Percentiles rank a stretch among this genome's conserved stretches.
Evolutionary conservation across 768 basidiomycete species (phyloP).

Genomic region (Atractiella rhizophila): DNA sequence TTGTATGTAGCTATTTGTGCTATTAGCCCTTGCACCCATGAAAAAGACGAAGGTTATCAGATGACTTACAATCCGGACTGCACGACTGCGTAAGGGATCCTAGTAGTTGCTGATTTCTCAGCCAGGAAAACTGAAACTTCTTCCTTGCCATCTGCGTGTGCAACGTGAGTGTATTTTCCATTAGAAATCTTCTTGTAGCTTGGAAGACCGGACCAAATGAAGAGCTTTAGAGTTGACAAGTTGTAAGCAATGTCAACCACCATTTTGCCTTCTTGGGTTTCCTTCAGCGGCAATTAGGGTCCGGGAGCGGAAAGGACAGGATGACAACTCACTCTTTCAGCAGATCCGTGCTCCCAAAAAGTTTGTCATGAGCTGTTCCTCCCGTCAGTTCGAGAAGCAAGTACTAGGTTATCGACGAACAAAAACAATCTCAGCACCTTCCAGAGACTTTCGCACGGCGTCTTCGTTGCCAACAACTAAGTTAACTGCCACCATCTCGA

Average conservation of each 20-base stretch:
- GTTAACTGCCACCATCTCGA: slow-evolving; percentile 17
- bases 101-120: no score
- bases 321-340: not conserved
- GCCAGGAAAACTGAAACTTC: no score
- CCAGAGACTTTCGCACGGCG: slow-evolving; percentile 12
- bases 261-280: slow-evolving; percentile 13
- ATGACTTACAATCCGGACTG: no score
- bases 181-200: slow-evolving; percentile 8
- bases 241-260: slow-evolving; percentile 14
- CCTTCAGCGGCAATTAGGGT: not conserved
- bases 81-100: no score
- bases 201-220: slow-evolving; percentile 8
- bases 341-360: slow-evolving; percentile 11
- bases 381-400: no score
- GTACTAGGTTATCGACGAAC: no score
- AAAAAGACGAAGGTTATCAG: no score
- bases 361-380: no score
- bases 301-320: not conserved
- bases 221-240: no score
- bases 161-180: slow-evolving; percentile 10
- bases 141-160: slow-evolving; percentile 15
- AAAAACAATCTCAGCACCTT: slow-evolving; percentile 17
- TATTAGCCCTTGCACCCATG: no score
- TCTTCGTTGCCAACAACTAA: slow-evolving; percentile 9
- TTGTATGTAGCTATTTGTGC: no score